A percentile compares a stretch with the other conserved stretches of the same genome.
Conservation (phyloP, 176 grass and related monocot genomes). For the Bromus sterilis region DNA sequence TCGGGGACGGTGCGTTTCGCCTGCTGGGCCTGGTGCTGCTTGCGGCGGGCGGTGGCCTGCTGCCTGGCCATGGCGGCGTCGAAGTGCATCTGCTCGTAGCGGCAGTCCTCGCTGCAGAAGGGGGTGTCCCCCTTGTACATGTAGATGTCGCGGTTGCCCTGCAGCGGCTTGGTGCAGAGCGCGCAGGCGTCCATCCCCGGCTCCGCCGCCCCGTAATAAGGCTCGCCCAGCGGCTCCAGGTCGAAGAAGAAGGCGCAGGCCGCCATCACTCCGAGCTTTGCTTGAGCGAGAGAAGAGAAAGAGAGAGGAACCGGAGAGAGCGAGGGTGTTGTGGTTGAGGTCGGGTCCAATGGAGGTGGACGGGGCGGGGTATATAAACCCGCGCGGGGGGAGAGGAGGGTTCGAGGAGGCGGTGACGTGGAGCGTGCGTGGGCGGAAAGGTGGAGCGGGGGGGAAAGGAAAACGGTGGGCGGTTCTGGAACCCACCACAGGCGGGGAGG, state of each 20-base stretch:
- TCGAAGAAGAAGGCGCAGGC: conserved; percentile 49
- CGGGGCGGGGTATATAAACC: background rate
- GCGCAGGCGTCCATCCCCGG: conserved; percentile 46
- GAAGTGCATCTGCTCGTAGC: conserved; percentile 59
- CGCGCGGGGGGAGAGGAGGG: background rate
- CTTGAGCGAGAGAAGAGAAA: background rate
- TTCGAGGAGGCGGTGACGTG: background rate
- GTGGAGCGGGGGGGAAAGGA: background rate
- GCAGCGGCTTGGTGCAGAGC: conserved; percentile 50
- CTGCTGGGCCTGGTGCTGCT: background rate
- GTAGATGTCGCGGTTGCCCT: conserved; percentile 53
- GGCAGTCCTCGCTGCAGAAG: conserved; percentile 81
- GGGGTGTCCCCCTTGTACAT: conserved; percentile 78
- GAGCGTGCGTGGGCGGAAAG: background rate
- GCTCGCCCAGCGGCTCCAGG: background rate
- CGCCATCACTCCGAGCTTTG: background rate
- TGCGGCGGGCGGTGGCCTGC: background rate
- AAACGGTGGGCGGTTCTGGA: conserved; percentile 5
- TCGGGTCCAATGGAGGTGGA: background rate
- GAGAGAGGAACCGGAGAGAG: background rate
- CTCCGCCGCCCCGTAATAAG: too few species aligned
- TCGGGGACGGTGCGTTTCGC: background rate
- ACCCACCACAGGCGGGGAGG: background rate
- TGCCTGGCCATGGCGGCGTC: conserved; percentile 26
- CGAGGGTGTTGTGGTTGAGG: background rate